Percentiles rank a stretch among this genome's conserved stretches.
Conservation (phyloP, 2,329 filamentous ascomycete genomes). For the Cladosporium sp. region DNA sequence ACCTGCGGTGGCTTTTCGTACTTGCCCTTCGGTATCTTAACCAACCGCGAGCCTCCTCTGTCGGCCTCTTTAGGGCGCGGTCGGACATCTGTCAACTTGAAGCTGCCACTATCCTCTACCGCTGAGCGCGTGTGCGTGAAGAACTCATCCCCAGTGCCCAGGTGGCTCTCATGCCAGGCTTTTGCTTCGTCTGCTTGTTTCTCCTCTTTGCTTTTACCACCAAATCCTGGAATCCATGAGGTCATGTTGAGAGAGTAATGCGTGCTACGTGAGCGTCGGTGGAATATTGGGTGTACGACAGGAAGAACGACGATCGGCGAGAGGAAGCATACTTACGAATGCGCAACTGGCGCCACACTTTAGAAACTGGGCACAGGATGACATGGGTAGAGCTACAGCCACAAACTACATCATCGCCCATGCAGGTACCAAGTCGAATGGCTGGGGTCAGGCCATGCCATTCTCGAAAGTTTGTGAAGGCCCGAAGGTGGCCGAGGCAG, state of each 20-base stretch:
- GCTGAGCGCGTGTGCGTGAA: constrained; percentile 17
- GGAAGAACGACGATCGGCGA: not conserved
- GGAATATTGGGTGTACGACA: not conserved
- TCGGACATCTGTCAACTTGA: constrained; percentile 17
- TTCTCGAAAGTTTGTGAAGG: not conserved
- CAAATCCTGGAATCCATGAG: constrained; percentile 18
- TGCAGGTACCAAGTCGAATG: constrained; percentile 11
- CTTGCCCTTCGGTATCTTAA: constrained; percentile 13
- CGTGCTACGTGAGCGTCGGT: not conserved
- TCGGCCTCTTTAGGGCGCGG: constrained; percentile 12
- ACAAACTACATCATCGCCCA: constrained; percentile 15
- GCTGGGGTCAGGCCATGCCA: not conserved
- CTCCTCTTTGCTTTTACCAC: constrained; percentile 13
- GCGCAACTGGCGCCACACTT: not conserved
- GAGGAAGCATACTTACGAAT: not conserved
- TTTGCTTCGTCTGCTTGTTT: constrained; percentile 19
- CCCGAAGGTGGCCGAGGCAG: not conserved
- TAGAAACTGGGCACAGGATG: constrained; percentile 10
- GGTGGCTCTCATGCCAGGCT: constrained; percentile 15
- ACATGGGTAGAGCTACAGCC: constrained; percentile 15
- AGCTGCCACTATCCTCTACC: constrained; percentile 13
- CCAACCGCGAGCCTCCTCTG: constrained; percentile 14
- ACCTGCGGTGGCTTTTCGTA: constrained; percentile 18
- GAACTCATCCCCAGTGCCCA: constrained; percentile 17
- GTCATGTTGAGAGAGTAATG: not conserved